Base-by-base conservation (phyloP, 2,329 filamentous ascomycete genomes). In the Dothistroma pini region DNA sequence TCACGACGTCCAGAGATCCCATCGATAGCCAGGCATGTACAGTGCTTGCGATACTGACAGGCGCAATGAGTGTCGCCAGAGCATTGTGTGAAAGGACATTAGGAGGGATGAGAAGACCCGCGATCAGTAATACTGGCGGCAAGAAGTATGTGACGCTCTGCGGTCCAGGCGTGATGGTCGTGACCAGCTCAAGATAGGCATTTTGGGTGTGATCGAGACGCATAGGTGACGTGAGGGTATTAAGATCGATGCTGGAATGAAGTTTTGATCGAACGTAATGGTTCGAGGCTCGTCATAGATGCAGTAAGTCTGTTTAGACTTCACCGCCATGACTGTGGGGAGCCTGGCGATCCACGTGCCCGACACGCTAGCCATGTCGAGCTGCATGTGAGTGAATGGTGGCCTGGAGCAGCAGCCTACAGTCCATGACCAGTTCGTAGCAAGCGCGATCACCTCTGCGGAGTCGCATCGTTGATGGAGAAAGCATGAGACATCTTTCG, bases 1-100 rank as follows among this genome's bases (percentile, higher is more conserved):
- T 68, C 19, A 73, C 67, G 10, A 73, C 71, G 49, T 74, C 72
- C 9, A 70, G 59, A 9, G 66, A 67, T 21, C 61, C 56, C 71
- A 73, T 73, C 2, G 41, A 47, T 19, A 54, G 61, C 70, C 70
- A 72, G 1, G 70, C 70, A 49, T 72, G 68, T 12, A 69, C 29
- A 1, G 64, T 68, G 8, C 59, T 56, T 9, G 60, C 68, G 1
- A 64, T 19, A n/a, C 68, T 70, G 14, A 69, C 25, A 0, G 71
- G 71, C 32, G 73, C 52, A 52, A 71, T 67, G 3, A 71, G 21
- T 1, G 59, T 44, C 1, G 70, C 66, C 66, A 68, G 65, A 56
- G 60, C 32, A 58, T 60, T 14, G 21, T 63, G 58, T 31, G 68
- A 67, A 11, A 71, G 44, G 0, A 60, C 35, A 11, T 62, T 57